phyloP scores from a whole-genome alignment of 2,329 filamentous ascomycete genomes.

The Nothophaeocryptopus gaeumannii region DNA sequence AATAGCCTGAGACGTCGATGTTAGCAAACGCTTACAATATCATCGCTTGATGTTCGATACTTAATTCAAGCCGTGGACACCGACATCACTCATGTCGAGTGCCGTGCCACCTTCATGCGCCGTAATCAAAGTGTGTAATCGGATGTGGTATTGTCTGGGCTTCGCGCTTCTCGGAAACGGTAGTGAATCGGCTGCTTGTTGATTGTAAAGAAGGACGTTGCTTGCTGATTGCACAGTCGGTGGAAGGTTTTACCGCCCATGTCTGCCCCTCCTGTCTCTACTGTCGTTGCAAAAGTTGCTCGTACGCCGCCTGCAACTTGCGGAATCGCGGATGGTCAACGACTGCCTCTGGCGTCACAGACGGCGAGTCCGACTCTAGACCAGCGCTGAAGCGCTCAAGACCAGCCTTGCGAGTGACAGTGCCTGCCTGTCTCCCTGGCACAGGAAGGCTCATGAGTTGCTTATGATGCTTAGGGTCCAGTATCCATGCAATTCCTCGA shows the following conservation, averaged over 20 bases:
- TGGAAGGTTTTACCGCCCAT: no score
- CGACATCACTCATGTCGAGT: no score
- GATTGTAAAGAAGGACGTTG: no score
- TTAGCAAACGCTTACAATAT: background rate
- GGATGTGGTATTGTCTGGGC: no score
- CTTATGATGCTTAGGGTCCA: background rate
- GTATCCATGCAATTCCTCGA: background rate
- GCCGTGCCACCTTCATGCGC: no score
- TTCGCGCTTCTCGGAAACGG: no score
- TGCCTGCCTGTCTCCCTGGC: background rate
- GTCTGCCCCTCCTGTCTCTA: no score
- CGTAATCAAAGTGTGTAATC: no score
- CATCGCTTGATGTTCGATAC: background rate
- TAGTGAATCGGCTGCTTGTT: no score
- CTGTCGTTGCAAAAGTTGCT: no score
- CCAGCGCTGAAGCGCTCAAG: background rate
- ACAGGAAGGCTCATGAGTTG: background rate
- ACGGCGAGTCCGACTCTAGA: background rate
- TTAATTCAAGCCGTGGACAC: background rate
- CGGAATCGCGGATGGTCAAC: background rate
- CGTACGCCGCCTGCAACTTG: background rate
- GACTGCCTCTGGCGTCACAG: no score
- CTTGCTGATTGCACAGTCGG: no score
- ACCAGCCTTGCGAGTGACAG: background rate
- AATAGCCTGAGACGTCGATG: constrained; percentile 36